Conservation (phyloP, 352 stramenopile genomes). For the Globisporangium emineosum region DNA sequence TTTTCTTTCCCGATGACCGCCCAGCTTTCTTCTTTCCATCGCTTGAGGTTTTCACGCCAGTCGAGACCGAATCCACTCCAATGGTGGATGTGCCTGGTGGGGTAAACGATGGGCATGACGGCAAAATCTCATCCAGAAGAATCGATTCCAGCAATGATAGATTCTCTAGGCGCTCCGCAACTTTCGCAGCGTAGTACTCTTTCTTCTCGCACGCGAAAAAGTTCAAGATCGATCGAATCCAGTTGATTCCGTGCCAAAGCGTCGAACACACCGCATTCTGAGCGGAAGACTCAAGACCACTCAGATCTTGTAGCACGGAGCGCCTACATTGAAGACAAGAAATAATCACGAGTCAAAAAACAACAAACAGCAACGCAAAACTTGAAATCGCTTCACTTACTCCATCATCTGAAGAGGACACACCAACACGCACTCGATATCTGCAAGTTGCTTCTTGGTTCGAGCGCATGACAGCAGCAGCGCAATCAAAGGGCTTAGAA, state of each 20-base stretch:
- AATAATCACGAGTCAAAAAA: neutral
- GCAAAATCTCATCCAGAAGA: constrained; percentile 33
- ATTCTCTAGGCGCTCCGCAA: constrained; percentile 43
- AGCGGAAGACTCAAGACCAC: constrained; percentile 24
- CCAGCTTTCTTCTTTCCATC: constrained; percentile 28
- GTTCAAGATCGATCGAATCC: constrained; percentile 57
- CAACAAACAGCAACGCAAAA: neutral
- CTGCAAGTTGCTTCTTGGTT: constrained; percentile 22
- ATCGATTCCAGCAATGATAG: constrained; percentile 38
- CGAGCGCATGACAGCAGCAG: constrained; percentile 43
- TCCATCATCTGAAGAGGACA: constrained; percentile 60
- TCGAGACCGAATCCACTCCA: neutral
- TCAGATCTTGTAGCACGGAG: constrained; percentile 42
- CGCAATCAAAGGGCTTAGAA: constrained; percentile 32
- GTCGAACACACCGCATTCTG: constrained; percentile 44
- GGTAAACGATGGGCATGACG: constrained; percentile 25
- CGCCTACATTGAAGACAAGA: constrained; percentile 19
- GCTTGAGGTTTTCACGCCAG: constrained; percentile 2
- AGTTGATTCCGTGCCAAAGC: constrained; percentile 61
- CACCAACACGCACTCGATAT: constrained; percentile 49
- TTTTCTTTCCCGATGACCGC: constrained; percentile 21
- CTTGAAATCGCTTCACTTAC: constrained; percentile 26
- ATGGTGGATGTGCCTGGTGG: constrained; percentile 21
- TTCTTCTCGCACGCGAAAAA: constrained; percentile 40
- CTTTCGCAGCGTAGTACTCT: constrained; percentile 31